Percentiles rank a stretch among this genome's conserved stretches.
Evolutionary conservation across 306 rosid genomes (phyloP).

Genomic region (Quercus variabilis): DNA sequence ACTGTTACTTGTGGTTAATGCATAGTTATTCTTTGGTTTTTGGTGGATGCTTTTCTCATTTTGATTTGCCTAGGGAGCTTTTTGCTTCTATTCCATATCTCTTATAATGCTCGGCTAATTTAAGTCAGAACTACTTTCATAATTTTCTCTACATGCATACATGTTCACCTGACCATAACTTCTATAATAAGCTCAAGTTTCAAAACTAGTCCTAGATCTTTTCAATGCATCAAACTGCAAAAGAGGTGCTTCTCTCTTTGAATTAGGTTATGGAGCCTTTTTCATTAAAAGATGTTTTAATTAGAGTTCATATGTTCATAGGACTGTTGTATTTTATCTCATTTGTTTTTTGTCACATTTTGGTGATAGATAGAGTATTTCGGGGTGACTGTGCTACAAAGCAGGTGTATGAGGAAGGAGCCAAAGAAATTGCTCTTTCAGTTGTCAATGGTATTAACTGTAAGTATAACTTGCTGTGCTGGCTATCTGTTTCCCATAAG

Average conservation of each 20-base stretch:
- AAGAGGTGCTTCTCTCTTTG: neutral
- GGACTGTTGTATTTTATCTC: neutral
- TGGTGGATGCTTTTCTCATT: neutral
- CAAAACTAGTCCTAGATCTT: neutral
- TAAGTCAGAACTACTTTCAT: neutral
- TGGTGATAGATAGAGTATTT: slow-evolving; percentile 78
- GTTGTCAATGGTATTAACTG: slow-evolving; percentile 91
- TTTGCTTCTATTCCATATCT: neutral
- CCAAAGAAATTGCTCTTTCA: slow-evolving; percentile 84
- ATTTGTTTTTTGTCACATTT: slow-evolving; percentile 13
- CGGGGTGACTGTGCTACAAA: slow-evolving; percentile 80
- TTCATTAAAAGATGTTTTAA: neutral
- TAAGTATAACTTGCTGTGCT: slow-evolving; percentile 37
- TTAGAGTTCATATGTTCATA: neutral
- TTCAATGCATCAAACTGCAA: neutral
- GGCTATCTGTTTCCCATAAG: slow-evolving; percentile 27
- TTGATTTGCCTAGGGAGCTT: neutral
- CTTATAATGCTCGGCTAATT: neutral
- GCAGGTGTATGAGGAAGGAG: slow-evolving; percentile 91
- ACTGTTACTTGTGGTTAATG: neutral
- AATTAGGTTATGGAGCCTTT: neutral
- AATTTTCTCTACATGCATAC: neutral
- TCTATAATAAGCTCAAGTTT: neutral
- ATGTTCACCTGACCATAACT: neutral
- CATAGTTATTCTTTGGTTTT: no score